A percentile compares a stretch with the other conserved stretches of the same genome.
Conservation (phyloP, 257 asterid species). For the Petunia axillaris region DNA sequence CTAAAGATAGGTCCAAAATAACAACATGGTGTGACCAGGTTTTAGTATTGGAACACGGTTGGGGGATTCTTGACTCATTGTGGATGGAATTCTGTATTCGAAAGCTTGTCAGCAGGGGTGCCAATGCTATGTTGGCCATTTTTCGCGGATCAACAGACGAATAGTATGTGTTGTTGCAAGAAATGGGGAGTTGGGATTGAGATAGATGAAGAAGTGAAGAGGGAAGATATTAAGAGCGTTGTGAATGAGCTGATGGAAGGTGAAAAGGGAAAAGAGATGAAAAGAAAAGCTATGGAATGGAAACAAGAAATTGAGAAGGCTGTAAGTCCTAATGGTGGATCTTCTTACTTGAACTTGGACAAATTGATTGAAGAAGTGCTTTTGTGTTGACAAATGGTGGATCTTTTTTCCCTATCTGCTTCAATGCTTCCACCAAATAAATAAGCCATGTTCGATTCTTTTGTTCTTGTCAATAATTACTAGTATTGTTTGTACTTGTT, state of each 20-base stretch:
- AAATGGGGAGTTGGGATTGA: slow-evolving; percentile 28
- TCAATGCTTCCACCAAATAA: no score
- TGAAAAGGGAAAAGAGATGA: slow-evolving; percentile 24
- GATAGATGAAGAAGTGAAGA: slow-evolving; percentile 27
- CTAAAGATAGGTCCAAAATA: slow-evolving; percentile 12
- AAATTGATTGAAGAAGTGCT: slow-evolving; percentile 29
- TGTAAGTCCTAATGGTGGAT: slow-evolving; percentile 20
- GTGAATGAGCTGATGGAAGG: slow-evolving; percentile 28
- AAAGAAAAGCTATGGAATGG: slow-evolving; percentile 28
- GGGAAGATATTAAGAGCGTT: slow-evolving; percentile 22
- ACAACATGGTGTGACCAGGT: slow-evolving; percentile 28
- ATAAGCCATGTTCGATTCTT: no score
- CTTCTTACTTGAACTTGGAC: slow-evolving; percentile 29
- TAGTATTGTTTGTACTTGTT: no score
- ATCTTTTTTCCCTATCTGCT: no score
- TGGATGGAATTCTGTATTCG: slow-evolving; percentile 31
- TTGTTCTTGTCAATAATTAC: no score
- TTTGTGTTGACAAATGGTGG: background rate
- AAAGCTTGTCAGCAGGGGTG: slow-evolving; percentile 23
- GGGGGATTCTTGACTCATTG: slow-evolving; percentile 29
- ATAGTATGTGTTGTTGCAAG: slow-evolving; percentile 16
- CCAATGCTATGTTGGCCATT: slow-evolving; percentile 33
- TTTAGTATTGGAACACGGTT: slow-evolving; percentile 18
- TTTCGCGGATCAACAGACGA: slow-evolving; percentile 22
- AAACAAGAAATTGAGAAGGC: slow-evolving; percentile 24